phyloP scores from a whole-genome alignment of 331 rosid species.

The Stylosanthes scabra region DNA sequence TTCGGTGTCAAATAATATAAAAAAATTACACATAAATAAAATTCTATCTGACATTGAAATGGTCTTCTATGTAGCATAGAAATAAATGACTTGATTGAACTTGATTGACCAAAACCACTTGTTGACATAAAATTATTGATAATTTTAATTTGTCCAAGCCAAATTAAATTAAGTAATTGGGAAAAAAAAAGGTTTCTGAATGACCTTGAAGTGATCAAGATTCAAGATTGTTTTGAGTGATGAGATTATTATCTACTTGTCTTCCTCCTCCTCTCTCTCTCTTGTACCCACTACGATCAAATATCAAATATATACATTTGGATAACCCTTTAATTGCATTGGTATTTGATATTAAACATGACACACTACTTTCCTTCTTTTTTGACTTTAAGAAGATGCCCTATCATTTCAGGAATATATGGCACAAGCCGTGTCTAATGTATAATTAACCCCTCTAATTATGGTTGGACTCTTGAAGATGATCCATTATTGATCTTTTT shows the following conservation, averaged over 20 bases:
- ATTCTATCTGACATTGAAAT: too few species aligned
- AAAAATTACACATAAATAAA: too few species aligned
- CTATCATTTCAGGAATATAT: slow-evolving; percentile 43
- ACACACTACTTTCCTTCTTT: slow-evolving; percentile 32
- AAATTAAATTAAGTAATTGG: slow-evolving; percentile 6
- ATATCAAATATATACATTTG: too few species aligned
- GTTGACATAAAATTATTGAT: too few species aligned
- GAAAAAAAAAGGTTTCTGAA: slow-evolving; percentile 13
- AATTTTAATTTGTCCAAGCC: too few species aligned
- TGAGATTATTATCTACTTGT: slow-evolving; percentile 21
- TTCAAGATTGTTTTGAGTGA: slow-evolving; percentile 22
- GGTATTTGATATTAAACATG: slow-evolving; percentile 27
- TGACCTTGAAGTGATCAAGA: slow-evolving; percentile 34
- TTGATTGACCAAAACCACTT: too few species aligned
- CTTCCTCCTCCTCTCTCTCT: not conserved
- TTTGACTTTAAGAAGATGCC: slow-evolving; percentile 43
- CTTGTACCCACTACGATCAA: not conserved
- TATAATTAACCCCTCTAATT: not conserved
- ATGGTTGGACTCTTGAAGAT: not conserved
- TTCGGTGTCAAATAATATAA: too few species aligned
- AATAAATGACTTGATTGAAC: too few species aligned
- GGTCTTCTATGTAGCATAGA: too few species aligned
- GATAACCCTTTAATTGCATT: not conserved
- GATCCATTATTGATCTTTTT: slow-evolving; percentile 18
- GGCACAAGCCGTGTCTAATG: slow-evolving; percentile 19